These are phyloP conservation scores for Pseudofabraea citricarpa DNA, from an alignment of 2,329 filamentous ascomycete species.

Conservation along the genomic window DNA sequence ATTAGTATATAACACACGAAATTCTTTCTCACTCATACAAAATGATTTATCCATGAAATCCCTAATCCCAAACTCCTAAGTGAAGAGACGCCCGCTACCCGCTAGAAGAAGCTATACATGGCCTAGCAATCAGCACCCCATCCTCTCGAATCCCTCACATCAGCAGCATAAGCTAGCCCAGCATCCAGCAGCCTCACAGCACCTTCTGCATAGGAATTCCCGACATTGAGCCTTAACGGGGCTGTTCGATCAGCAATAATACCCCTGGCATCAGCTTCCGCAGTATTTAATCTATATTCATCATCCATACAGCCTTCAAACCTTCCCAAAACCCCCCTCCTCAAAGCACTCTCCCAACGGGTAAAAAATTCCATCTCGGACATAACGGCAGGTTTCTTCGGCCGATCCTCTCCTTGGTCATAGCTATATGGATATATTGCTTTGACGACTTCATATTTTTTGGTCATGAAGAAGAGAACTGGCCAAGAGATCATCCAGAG, in stretches of 20 bases:
- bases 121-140: constrained; percentile 21
- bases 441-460: constrained; percentile 58
- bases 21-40: too few species aligned
- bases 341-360: constrained; percentile 56
- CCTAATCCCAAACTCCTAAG: too few species aligned
- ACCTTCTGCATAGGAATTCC: constrained; percentile 34
- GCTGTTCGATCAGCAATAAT: constrained; percentile 4
- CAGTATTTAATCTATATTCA: constrained; percentile 24
- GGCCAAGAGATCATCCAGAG: constrained; percentile 70
- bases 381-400: constrained; percentile 21
- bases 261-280: constrained; percentile 15
- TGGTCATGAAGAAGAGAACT: constrained; percentile 61
- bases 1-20: too few species aligned
- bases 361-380: constrained; percentile 54
- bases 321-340: constrained; percentile 52
- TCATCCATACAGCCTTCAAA: constrained; percentile 17
- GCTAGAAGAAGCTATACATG: too few species aligned
- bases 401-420: constrained; percentile 7
- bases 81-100: too few species aligned
- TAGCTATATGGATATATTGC: constrained; percentile 41
- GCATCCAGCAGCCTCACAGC: constrained; percentile 39
- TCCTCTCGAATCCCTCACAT: constrained; percentile 14
- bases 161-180: constrained; percentile 28
- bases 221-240: constrained; percentile 22
- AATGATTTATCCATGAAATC: too few species aligned